These are phyloP conservation scores for Neurospora crassa DNA, from an alignment of 2,329 filamentous ascomycete species.

Conservation along the genomic window DNA sequence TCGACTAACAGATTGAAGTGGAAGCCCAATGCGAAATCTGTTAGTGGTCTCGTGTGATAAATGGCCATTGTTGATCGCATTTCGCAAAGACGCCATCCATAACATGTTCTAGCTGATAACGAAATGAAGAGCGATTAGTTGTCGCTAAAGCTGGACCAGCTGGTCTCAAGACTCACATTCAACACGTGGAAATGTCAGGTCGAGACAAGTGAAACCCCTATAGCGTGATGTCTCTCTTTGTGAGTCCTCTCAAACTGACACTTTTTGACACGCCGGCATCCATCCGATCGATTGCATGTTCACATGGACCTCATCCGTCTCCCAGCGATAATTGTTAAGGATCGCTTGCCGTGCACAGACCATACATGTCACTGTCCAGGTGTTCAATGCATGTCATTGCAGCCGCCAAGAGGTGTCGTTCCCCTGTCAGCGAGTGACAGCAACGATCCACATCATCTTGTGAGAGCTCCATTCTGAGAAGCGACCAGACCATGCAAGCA, in stretches of 20 bases:
- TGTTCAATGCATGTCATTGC: not conserved
- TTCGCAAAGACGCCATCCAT: not conserved
- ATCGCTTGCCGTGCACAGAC: not conserved
- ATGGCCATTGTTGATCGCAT: not conserved
- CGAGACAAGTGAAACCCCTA: not conserved
- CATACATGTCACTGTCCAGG: not conserved
- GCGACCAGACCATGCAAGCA: not conserved
- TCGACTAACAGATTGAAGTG: not conserved
- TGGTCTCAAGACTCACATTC: not conserved
- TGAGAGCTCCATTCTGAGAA: not conserved
- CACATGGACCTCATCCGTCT: not conserved
- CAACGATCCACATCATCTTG: not conserved
- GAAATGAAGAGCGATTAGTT: not conserved
- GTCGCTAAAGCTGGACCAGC: not conserved
- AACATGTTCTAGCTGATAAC: not conserved
- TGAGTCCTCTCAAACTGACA: not conserved
- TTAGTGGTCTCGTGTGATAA: not conserved
- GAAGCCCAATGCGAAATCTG: not conserved
- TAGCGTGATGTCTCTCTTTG: not conserved
- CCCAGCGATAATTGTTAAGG: not conserved
- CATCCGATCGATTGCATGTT: not conserved
- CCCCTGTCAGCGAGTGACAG: not conserved
- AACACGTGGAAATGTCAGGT: not conserved
- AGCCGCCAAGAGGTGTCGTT: not conserved
- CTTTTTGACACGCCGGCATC: not conserved